Evolutionary conservation across 2,329 filamentous ascomycete genomes (phyloP).

Genomic region (Aspergillus oerlinghausenensis): DNA sequence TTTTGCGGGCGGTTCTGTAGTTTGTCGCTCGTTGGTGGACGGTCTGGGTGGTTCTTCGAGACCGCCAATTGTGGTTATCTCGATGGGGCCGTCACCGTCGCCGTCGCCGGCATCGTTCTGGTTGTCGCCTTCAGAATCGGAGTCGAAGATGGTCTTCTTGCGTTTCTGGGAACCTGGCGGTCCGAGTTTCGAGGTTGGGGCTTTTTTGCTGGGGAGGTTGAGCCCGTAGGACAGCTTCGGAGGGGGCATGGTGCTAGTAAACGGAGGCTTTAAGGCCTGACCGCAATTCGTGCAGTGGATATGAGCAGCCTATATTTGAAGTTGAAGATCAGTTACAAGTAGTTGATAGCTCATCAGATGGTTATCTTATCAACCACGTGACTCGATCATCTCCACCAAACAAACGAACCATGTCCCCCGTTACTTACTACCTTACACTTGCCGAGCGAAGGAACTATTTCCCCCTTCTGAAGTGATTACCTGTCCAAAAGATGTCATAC

Average conservation of each 20-base stretch:
- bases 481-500: conserved; percentile 71
- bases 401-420: too few species aligned
- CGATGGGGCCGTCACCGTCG: conserved; percentile 17
- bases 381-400: conserved; percentile 3
- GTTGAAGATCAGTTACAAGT: not conserved
- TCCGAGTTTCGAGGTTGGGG: conserved; percentile 20
- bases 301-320: not conserved
- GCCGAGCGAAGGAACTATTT: not conserved
- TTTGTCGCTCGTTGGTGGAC: conserved; percentile 12
- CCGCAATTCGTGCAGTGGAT: not conserved
- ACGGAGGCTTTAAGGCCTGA: not conserved
- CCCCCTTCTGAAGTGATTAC: not conserved
- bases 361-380: conserved; percentile 17
- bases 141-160: conserved; percentile 45
- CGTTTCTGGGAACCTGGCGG: conserved; percentile 39
- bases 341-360: not conserved
- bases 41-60: conserved; percentile 18
- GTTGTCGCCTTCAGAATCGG: conserved; percentile 37
- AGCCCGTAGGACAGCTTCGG: conserved; percentile 41
- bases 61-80: conserved; percentile 39
- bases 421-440: not conserved
- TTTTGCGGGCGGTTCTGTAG: conserved; percentile 25
- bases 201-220: conserved; percentile 37
- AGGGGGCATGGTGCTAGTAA: conserved; percentile 18
- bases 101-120: conserved; percentile 13